Evolutionary conservation across 495 filamentous ascomycete genomes (phyloP).

Genomic region (Aspergillus panamensis): DNA sequence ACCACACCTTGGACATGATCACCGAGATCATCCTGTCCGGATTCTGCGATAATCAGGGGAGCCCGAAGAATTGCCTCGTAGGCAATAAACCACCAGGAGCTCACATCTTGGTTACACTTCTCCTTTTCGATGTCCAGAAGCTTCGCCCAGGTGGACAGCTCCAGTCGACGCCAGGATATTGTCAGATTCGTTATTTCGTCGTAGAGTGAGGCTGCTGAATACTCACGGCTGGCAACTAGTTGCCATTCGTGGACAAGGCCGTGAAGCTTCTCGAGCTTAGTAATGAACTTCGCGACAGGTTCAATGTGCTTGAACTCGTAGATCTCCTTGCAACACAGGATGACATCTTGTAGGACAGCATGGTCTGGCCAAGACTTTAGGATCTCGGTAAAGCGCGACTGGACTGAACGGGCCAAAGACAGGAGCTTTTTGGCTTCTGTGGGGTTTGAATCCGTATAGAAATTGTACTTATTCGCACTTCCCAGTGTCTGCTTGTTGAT

Average conservation of each 20-base stretch:
- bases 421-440: constrained; percentile 69
- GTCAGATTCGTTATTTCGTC: constrained; percentile 71
- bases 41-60: constrained; percentile 59
- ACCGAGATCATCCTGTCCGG: constrained; percentile 51
- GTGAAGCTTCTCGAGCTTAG: constrained; percentile 80
- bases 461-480: constrained; percentile 62
- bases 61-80: constrained; percentile 82
- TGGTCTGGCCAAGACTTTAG: constrained; percentile 69
- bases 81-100: constrained; percentile 94
- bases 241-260: constrained; percentile 87
- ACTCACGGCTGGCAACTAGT: constrained; percentile 75
- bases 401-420: constrained; percentile 58
- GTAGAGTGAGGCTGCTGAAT: constrained; percentile 63
- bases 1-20: constrained; percentile 65
- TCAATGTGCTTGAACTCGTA: constrained; percentile 74
- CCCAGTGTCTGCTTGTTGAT: constrained; percentile 39
- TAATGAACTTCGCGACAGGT: constrained; percentile 79
- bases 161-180: constrained; percentile 83
- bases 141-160: constrained; percentile 85
- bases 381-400: constrained; percentile 66
- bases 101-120: constrained; percentile 69
- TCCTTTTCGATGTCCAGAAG: constrained; percentile 82
- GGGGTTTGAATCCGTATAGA: constrained; percentile 80
- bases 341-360: constrained; percentile 70
- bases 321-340: constrained; percentile 67